Base-by-base conservation (phyloP, 495 filamentous ascomycete genomes). In the Penicillium daleae region DNA sequence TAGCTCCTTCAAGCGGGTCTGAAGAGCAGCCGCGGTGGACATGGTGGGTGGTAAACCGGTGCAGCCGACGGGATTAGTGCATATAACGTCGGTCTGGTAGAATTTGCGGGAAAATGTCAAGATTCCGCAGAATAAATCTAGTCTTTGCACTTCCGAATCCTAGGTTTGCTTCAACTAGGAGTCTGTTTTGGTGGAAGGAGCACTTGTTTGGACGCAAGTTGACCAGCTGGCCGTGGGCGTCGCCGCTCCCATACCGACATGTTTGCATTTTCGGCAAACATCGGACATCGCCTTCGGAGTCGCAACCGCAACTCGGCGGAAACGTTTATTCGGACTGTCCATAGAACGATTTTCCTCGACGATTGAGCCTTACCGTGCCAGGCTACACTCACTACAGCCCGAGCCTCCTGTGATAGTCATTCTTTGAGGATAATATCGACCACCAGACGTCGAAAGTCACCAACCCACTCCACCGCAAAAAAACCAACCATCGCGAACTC, bases 1-100 rank as follows among this genome's bases (percentile, higher is more conserved):
- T 15, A 96, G 82, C 62, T 86, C 80, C 58, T 83, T 80, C 33
- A 95, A 82, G 51, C 91, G 88, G 56, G 84, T 80, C 33, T 88
- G 84, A 27, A 94, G 82, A 31, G 80, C 68, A 61, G 89, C 79
- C 56, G 83, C 79, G 17, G 72, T 66, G 35, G 88, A 85, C 82
- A 86, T 84, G 40, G 73, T 65, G 60, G 58, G 31, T 46, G 12
- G 21, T 46, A 22, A 35, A 17, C 17, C 21, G 51, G n/a, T 29
- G 39, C 17, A 29, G 29, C 21, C 26, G 58, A 27, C 24, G 24
- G 31, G 37, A 15, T 29, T 17, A 27, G 60, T 33, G 27, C 42
- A 57, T 51, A 22, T 15, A 52, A 40, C 17, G 53, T 26, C 29
- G 35, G 17, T 0, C 10, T 32, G 40, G 15, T 4, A 24, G 17